Base-by-base conservation (phyloP, 352 stramenopile genomes). In the Globisporangium acanthophoron region DNA sequence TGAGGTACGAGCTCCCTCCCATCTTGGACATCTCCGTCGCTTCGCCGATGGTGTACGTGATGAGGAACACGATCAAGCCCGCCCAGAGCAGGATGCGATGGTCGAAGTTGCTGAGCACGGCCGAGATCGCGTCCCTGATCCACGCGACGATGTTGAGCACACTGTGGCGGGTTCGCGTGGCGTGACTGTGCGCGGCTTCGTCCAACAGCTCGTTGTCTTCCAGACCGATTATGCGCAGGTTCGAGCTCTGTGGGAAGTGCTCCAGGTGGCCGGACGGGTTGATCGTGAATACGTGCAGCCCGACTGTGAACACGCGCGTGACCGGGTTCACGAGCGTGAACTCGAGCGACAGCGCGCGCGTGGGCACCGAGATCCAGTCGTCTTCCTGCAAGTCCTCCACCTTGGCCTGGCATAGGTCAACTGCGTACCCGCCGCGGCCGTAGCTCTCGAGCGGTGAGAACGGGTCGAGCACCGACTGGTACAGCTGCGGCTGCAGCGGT, bases 301-400 rank as follows among this genome's bases (percentile, higher is more conserved):
- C 85, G 57, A 94, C 79, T 13, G 87, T 95, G 54, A 96, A 92
- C 3, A 96, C 80, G n/a, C 84, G 78, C n/a, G 87, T 95, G 39
- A 92, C 70, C 0, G 87, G 87, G 52, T 96, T 96, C 50, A 95
- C 68, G 37, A 96, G 67, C 54, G 85, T 89, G 50, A 96, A 96
- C 58, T 93, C 81, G 56, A 96, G 74, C 40, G 85, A 80, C 11
- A 88, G 76, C 29, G 87, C 83, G n/a, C 87, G 85, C 27, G 87
- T 95, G 7, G 85, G 66, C 24, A 90, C 70, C 0, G 85, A 87
- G 21, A 96, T 70, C 70, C 80, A 95, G 15, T 78, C 65, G 62
- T 95, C 85, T 29, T 69, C 64, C 39, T 85, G 71, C 31, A 96
- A 58, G 20, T 88, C 78, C 1, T 79, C 69, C 5, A 88, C 72